A percentile compares a stretch with the other conserved stretches of the same genome.
Conservation (phyloP, 1,139 yeast species). For the Candida sanyaensis region DNA sequence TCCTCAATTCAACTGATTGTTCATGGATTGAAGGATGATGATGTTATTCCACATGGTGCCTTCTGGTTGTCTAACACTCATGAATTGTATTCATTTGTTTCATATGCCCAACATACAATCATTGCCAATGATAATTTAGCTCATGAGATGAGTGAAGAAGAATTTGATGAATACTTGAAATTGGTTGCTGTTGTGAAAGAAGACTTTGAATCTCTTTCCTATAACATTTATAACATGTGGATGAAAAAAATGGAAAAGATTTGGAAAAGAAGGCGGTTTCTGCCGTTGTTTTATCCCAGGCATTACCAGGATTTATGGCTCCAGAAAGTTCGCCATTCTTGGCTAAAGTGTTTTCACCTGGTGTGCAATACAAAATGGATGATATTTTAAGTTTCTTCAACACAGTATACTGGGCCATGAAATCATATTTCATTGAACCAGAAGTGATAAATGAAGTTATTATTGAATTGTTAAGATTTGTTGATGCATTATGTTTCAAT, state of each 20-base stretch:
- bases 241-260: conserved; percentile 91
- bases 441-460: conserved; percentile 87
- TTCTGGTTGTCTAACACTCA: conserved; percentile 98
- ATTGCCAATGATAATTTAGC: conserved; percentile 78
- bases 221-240: conserved; percentile 96
- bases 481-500: conserved; percentile 94
- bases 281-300: conserved; percentile 92
- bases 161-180: conserved; percentile 86
- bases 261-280: conserved; percentile 90
- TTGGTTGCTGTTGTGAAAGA: conserved; percentile 91
- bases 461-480: conserved; percentile 78
- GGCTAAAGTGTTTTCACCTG: conserved; percentile 76
- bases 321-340: conserved; percentile 85
- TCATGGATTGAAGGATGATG: conserved; percentile 73
- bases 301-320: conserved; percentile 94
- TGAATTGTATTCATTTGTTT: conserved; percentile 91
- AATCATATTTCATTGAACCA: conserved; percentile 82
- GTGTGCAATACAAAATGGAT: conserved; percentile 87
- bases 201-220: conserved; percentile 90
- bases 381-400: conserved; percentile 89
- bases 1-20: conserved; percentile 85
- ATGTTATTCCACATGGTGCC: conserved; percentile 89
- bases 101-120: conserved; percentile 90
- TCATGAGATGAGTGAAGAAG: conserved; percentile 86
- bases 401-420: conserved; percentile 92